phyloP scores from a whole-genome alignment of 2,329 filamentous ascomycete species.

The Ophiostoma perfectum region DNA sequence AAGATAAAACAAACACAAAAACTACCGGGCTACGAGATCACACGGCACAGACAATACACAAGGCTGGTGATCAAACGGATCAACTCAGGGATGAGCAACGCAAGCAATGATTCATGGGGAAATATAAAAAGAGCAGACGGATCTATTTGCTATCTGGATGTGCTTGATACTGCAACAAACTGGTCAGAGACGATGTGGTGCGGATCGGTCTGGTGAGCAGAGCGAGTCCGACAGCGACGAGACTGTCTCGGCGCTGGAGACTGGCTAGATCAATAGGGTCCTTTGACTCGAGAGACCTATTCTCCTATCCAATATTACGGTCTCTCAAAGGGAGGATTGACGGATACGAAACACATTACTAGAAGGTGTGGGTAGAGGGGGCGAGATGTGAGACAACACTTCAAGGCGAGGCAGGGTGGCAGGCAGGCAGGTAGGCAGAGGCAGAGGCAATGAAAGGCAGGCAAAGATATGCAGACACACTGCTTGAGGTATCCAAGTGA shows the following conservation, averaged over 20 bases:
- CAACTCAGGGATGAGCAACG: not conserved
- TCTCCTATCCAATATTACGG: no score
- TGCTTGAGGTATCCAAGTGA: not conserved
- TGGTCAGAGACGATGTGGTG: not conserved
- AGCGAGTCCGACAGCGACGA: not conserved
- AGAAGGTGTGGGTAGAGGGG: not conserved
- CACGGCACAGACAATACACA: no score
- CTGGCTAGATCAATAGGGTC: no score
- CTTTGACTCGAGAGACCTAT: no score
- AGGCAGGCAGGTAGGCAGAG: no score
- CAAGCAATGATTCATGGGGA: not conserved
- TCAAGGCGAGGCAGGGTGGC: not conserved
- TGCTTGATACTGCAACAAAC: no score
- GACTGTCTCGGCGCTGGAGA: not conserved
- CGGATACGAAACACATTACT: not conserved
- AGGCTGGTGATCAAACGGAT: constrained; percentile 9
- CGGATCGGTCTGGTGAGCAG: not conserved
- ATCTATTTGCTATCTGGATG: no score
- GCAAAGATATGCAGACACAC: no score
- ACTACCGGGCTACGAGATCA: no score
- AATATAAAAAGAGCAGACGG: constrained; percentile 3
- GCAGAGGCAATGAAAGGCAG: no score
- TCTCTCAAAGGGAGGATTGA: not conserved
- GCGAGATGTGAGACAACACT: not conserved
- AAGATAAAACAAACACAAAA: no score